Base-by-base conservation (phyloP, 108 stramenopile genomes). In the Asterionellopsis glacialis region DNA sequence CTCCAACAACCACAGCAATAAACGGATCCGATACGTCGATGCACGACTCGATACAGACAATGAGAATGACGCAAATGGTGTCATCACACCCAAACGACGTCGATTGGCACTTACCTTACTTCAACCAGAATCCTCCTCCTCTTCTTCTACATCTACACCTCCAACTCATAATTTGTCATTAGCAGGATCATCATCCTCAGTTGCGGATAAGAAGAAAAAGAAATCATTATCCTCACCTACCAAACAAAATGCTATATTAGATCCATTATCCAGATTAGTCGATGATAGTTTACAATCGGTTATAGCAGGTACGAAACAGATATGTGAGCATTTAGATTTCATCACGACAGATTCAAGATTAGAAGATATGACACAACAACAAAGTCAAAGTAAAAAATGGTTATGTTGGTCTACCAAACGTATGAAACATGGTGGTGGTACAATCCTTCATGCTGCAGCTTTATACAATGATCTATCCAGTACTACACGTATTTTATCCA, bases 381-480 rank as follows among this genome's bases (percentile, higher is more conserved):
- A 21, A 48, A 7, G 6, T 4, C 16, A 19, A 48, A 19, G n/a
- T n/a, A n/a, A 2, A 21, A 16, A 48, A 5, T 16, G 47, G 47
- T 9, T 19, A 19, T 48, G 47, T 48, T 21, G 47, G 33, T 27
- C 33, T 33, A 33, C 33, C 33, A 33, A 33, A 19, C 24, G 24
- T 6, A 15, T 53, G 15, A 15, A 24, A 53, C 5, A 25, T 49
- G 61, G 18, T 52, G 45, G 41, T 1, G 71, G 76, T 10, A 80
- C 71, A 50, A 19, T 80, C 24, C 49, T 80, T 33, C 79, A 74
- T 55, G 63, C 67, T 15, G 74, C 73, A 50, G 73, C 79, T 21
- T 49, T 80, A 40, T 80, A 73, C 70, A 80, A 80, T 43, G 68
- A 74, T 56, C 0, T 67, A 72, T 15, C 48, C 39, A n/a, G 71